These are phyloP conservation scores for Lupinus albus DNA, from an alignment of 306 rosid species.

Conservation along the genomic window DNA sequence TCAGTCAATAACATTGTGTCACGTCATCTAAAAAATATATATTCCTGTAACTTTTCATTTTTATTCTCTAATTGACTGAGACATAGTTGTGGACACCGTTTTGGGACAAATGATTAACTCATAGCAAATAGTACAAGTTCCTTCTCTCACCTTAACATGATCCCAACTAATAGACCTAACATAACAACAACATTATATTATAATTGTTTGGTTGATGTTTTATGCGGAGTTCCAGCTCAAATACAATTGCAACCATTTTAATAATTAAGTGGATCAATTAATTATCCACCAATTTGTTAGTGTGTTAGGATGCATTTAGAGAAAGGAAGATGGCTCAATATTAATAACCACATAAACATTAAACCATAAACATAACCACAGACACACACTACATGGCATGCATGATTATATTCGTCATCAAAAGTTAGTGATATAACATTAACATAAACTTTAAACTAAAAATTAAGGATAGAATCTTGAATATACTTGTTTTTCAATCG, in stretches of 20 bases:
- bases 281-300: background rate
- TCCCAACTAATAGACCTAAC: background rate
- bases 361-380: too few species aligned
- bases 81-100: too few species aligned
- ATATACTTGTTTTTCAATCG: too few species aligned
- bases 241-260: background rate
- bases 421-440: too few species aligned
- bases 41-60: too few species aligned
- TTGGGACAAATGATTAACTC: too few species aligned
- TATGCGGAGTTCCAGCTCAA: background rate
- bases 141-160: background rate
- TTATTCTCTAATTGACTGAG: too few species aligned
- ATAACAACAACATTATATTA: background rate
- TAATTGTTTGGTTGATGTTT: conserved; percentile 3
- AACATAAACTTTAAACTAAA: too few species aligned
- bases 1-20: too few species aligned
- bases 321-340: background rate
- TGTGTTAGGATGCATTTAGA: background rate
- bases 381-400: background rate
- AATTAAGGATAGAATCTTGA: too few species aligned
- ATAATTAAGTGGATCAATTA: background rate
- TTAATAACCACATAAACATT: background rate
- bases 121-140: background rate
- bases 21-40: too few species aligned
- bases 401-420: background rate